Conservation (phyloP, 2,329 filamentous ascomycete species). For the Colletotrichum euphorbiae region DNA sequence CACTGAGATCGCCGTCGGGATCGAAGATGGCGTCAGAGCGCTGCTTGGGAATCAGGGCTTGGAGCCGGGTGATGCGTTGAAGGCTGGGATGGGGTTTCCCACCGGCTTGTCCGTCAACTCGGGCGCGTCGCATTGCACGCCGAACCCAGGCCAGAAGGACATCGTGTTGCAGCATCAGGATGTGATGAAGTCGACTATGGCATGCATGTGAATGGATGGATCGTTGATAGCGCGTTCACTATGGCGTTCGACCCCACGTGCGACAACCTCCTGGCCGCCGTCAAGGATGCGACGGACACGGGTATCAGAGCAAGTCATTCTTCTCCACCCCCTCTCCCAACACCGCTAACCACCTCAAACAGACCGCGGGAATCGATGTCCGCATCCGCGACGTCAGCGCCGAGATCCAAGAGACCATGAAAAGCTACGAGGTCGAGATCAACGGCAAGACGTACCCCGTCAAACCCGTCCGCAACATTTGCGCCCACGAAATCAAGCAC, state of each 20-base stretch:
- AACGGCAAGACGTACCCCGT: conserved; percentile 82
- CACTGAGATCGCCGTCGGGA: conserved; percentile 87
- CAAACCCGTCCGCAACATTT: conserved; percentile 88
- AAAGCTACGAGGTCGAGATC: conserved; percentile 90
- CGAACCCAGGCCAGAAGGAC: conserved; percentile 84
- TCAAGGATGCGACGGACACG: conserved; percentile 83
- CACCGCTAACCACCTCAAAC: not conserved
- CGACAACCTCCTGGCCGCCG: conserved; percentile 78
- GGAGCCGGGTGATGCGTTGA: conserved; percentile 80
- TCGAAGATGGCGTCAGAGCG: conserved; percentile 83
- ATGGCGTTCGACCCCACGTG: conserved; percentile 80
- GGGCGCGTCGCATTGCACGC: conserved; percentile 87
- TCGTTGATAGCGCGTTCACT: conserved; percentile 86
- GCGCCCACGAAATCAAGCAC: conserved; percentile 89
- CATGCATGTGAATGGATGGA: conserved; percentile 82
- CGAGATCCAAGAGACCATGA: conserved; percentile 90
- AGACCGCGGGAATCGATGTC: conserved; percentile 84
- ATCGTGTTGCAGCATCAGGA: conserved; percentile 77
- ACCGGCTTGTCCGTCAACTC: conserved; percentile 87
- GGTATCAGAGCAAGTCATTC: conserved; percentile 70
- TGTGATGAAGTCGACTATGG: conserved; percentile 86
- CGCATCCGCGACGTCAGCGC: conserved; percentile 87
- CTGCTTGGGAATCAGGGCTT: conserved; percentile 82
- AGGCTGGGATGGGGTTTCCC: conserved; percentile 88
- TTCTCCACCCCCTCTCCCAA: accelerated